phyloP scores from a whole-genome alignment of 108 stramenopile genomes.

The Cyclotella atomus region DNA sequence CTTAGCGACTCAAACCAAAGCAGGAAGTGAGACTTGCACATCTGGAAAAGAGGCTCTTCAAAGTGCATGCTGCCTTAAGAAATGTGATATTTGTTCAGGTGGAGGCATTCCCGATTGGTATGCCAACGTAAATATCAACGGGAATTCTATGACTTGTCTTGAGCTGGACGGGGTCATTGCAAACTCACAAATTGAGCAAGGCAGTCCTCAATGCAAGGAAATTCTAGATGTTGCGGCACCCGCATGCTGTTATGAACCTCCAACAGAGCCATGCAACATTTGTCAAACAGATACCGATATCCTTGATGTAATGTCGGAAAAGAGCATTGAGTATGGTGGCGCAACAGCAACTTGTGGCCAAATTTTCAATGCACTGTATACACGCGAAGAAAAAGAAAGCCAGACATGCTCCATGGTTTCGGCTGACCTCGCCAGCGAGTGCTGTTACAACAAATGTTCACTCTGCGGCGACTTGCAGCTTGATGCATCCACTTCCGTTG shows the following conservation, averaged over 20 bases:
- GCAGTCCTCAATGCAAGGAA: slow-evolving; percentile 39
- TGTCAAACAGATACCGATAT: slow-evolving; percentile 33
- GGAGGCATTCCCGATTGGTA: slow-evolving; percentile 57
- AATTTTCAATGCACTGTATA: slow-evolving; percentile 51
- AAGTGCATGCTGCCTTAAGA: slow-evolving; percentile 40
- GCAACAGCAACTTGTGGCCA: slow-evolving; percentile 39
- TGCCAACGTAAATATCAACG: slow-evolving; percentile 49
- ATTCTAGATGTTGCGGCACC: slow-evolving; percentile 45
- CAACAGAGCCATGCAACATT: slow-evolving; percentile 45
- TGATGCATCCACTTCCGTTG: slow-evolving; percentile 29
- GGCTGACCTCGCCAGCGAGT: slow-evolving; percentile 36
- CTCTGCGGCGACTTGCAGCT: slow-evolving; percentile 40
- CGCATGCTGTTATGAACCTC: slow-evolving; percentile 51
- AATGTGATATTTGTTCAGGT: slow-evolving; percentile 48
- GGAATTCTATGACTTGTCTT: slow-evolving; percentile 53
- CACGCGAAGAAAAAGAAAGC: slow-evolving; percentile 42
- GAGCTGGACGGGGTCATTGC: slow-evolving; percentile 38
- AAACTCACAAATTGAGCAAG: slow-evolving; percentile 38
- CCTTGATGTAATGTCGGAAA: slow-evolving; percentile 31
- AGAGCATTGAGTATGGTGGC: slow-evolving; percentile 39
- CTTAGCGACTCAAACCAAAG: slow-evolving; percentile 44
- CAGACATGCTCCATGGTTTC: slow-evolving; percentile 39
- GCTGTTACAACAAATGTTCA: slow-evolving; percentile 49
- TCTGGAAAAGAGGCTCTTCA: slow-evolving; percentile 45
- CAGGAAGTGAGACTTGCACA: slow-evolving; percentile 43